Percentiles rank a stretch among this genome's conserved stretches.
These are phyloP conservation scores for Dissophora ornata DNA, from an alignment of 192 early-diverging fungal genomes.

Conservation along the genomic window DNA sequence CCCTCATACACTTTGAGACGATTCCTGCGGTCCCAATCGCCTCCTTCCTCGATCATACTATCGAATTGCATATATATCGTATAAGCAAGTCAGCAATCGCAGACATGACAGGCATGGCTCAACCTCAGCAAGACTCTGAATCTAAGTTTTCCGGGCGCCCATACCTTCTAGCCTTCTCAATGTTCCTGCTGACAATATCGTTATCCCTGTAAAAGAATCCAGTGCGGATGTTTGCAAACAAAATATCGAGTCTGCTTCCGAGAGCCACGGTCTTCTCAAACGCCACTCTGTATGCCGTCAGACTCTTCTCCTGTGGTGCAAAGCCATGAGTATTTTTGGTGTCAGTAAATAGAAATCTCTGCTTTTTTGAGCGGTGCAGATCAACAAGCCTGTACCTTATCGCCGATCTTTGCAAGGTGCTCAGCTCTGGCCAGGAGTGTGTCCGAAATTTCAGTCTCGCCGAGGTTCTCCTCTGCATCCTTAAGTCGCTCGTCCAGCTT, in stretches of 20 bases:
- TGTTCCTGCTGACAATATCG: constrained; percentile 79
- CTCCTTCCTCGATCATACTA: constrained; percentile 96
- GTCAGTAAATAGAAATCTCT: neutral
- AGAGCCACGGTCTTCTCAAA: constrained; percentile 91
- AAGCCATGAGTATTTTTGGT: constrained; percentile 3
- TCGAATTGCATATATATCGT: neutral
- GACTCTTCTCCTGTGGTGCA: constrained; percentile 80
- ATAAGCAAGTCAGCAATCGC: too few relatives aligned
- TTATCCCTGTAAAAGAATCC: constrained; percentile 94
- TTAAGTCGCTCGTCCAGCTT: constrained; percentile 84
- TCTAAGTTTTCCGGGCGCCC: too few relatives aligned
- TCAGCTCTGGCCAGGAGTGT: constrained; percentile 90
- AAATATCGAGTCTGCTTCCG: constrained; percentile 93
- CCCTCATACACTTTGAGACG: constrained; percentile 97
- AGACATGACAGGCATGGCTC: too few relatives aligned
- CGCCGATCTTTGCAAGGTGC: constrained; percentile 92
- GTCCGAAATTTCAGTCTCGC: constrained; percentile 92
- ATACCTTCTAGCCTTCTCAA: constrained; percentile 84
- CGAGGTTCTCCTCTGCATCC: constrained; percentile 93
- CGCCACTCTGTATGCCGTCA: constrained; percentile 83
- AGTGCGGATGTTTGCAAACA: constrained; percentile 92
- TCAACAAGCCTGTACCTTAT: constrained; percentile 71
- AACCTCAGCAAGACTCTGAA: too few relatives aligned
- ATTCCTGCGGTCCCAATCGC: constrained; percentile 99
- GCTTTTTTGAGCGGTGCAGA: neutral